Percentiles rank a stretch among this genome's conserved stretches.
Conservation (phyloP, 225 moss, liverwort and hornwort genomes). For the Ulota crispa region DNA sequence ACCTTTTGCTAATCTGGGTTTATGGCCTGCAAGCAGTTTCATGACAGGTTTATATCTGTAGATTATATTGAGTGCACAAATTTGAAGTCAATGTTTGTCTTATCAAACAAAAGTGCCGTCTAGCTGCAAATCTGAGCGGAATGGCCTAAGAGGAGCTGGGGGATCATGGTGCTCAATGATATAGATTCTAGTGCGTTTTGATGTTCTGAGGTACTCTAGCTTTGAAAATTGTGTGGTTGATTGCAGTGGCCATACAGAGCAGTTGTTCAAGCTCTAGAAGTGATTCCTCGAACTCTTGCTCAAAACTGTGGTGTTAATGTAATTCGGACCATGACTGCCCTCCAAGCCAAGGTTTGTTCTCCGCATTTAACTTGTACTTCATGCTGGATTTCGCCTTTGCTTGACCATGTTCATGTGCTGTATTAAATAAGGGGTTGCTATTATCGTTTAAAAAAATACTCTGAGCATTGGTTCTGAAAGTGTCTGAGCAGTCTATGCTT, state of each 20-base stretch:
- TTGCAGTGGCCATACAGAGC: constrained; percentile 86
- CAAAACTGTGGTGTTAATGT: constrained; percentile 89
- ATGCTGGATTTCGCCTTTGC: not conserved
- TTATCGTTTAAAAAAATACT: not conserved
- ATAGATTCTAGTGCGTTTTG: not conserved
- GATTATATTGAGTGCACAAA: not conserved
- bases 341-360: constrained; percentile 71
- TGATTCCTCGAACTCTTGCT: constrained; percentile 81
- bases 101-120: not conserved
- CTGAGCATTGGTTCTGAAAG: not conserved
- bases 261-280: constrained; percentile 89
- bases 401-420: not conserved
- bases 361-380: not conserved
- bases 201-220: not conserved
- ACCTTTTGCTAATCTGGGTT: not conserved
- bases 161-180: not conserved
- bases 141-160: not conserved
- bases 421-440: not conserved
- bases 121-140: not conserved
- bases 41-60: not conserved
- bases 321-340: constrained; percentile 83
- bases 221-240: constrained; percentile 21
- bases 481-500: not conserved
- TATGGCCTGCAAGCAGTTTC: not conserved
- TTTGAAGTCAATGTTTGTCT: not conserved